These are phyloP conservation scores for Phytopythium oedochilum DNA, from an alignment of 352 stramenopile species.

Conservation along the genomic window DNA sequence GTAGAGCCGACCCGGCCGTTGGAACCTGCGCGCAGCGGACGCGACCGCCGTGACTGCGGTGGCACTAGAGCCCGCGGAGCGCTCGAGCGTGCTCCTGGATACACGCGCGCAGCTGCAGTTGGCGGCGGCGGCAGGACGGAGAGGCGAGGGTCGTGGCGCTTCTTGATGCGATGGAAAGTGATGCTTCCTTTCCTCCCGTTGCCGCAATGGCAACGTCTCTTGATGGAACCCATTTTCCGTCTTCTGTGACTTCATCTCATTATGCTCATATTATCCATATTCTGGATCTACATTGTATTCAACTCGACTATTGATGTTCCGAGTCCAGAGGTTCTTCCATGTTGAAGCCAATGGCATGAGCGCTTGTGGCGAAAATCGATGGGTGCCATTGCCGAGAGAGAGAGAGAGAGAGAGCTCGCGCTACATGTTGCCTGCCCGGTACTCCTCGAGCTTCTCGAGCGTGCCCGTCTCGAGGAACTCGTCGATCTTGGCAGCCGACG, in stretches of 20 bases:
- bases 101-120: neutral
- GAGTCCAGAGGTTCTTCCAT: too few relatives aligned
- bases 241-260: too few relatives aligned
- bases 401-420: neutral
- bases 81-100: neutral
- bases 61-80: too few relatives aligned
- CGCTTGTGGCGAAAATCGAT: too few relatives aligned
- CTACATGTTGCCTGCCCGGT: conserved; percentile 81
- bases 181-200: neutral
- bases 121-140: neutral
- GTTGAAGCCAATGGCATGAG: conserved; percentile 1
- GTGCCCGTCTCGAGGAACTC: conserved; percentile 84
- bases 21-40: neutral
- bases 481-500: conserved; percentile 75
- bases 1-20: neutral
- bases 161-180: neutral
- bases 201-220: neutral
- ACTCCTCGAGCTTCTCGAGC: conserved; percentile 76
- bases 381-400: too few relatives aligned
- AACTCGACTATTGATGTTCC: too few relatives aligned
- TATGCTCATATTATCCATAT: too few relatives aligned
- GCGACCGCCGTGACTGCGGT: too few relatives aligned
- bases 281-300: too few relatives aligned
- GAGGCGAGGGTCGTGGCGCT: too few relatives aligned
- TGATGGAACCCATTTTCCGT: neutral